Conservation (phyloP, 257 asterid species). For the Echium plantagineum region DNA sequence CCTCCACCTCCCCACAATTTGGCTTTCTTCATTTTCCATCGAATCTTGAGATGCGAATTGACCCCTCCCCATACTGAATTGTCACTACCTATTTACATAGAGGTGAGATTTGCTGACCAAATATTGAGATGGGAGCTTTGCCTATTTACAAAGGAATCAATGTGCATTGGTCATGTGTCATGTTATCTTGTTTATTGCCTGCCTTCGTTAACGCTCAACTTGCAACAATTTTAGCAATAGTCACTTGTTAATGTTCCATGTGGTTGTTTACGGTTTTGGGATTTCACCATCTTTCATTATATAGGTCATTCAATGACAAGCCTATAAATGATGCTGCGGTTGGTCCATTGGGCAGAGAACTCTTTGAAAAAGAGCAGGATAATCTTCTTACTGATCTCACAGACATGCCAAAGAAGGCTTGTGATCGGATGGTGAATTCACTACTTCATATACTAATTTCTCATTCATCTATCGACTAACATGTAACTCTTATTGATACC, state of each 20-base stretch:
- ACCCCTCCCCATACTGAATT: no score
- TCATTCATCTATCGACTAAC: background rate
- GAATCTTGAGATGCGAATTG: no score
- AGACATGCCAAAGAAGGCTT: constrained; percentile 91
- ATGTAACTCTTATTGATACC: no score
- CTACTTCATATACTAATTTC: background rate
- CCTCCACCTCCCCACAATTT: no score
- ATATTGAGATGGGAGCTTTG: no score
- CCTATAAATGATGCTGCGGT: constrained; percentile 47
- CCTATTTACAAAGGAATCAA: no score
- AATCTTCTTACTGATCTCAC: constrained; percentile 79
- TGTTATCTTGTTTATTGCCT: background rate
- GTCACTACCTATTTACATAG: no score
- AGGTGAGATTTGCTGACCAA: no score
- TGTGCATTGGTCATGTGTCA: background rate
- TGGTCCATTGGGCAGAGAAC: constrained; percentile 76
- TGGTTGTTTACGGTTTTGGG: background rate
- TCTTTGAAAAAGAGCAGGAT: constrained; percentile 89
- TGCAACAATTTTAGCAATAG: background rate
- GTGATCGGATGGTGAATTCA: constrained; percentile 72
- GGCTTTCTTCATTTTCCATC: no score
- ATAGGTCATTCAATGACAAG: constrained; percentile 83
- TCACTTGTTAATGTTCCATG: no score
- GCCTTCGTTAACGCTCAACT: background rate
- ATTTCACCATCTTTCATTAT: background rate